These are phyloP conservation scores for Luvunga scandens DNA, from an alignment of 345 rosid species.

Conservation along the genomic window DNA sequence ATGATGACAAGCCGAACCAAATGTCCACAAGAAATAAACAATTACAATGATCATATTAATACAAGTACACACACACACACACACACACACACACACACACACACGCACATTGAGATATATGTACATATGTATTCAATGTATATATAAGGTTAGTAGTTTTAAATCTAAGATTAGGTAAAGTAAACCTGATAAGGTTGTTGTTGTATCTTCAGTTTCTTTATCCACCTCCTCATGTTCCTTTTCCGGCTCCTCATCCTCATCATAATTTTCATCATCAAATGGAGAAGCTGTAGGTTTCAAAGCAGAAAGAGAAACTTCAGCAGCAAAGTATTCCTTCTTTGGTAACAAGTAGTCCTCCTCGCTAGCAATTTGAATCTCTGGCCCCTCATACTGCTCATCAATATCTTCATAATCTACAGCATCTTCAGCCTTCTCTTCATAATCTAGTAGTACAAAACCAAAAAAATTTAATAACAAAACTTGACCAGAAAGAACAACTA, in stretches of 20 bases:
- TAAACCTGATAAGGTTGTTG: slow-evolving; percentile 44
- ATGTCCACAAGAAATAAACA: not conserved
- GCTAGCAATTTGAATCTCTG: slow-evolving; percentile 67
- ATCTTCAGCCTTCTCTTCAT: slow-evolving; percentile 88
- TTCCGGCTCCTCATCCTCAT: slow-evolving; percentile 80
- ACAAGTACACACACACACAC: too few species aligned
- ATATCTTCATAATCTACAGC: slow-evolving; percentile 94
- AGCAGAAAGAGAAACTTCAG: slow-evolving; percentile 46
- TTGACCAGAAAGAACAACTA: slow-evolving; percentile 1
- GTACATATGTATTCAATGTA: not conserved
- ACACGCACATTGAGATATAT: too few species aligned
- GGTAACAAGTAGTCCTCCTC: slow-evolving; percentile 87
- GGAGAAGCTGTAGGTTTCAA: slow-evolving; percentile 46
- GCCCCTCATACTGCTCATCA: slow-evolving; percentile 95
- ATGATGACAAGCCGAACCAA: not conserved
- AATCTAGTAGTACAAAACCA: slow-evolving; percentile 58
- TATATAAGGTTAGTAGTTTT: not conserved
- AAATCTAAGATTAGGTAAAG: not conserved
- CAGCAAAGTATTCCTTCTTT: slow-evolving; percentile 59
- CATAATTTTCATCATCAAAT: slow-evolving; percentile 91
- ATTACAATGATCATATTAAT: not conserved
- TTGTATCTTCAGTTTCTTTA: slow-evolving; percentile 37
- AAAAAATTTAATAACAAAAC: slow-evolving; percentile 27
- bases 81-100: too few species aligned
- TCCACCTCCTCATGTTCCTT: slow-evolving; percentile 46